Percentiles rank a stretch among this genome's conserved stretches.
phyloP scores from a whole-genome alignment of 2,329 filamentous ascomycete genomes.

The Nemania sp. region DNA sequence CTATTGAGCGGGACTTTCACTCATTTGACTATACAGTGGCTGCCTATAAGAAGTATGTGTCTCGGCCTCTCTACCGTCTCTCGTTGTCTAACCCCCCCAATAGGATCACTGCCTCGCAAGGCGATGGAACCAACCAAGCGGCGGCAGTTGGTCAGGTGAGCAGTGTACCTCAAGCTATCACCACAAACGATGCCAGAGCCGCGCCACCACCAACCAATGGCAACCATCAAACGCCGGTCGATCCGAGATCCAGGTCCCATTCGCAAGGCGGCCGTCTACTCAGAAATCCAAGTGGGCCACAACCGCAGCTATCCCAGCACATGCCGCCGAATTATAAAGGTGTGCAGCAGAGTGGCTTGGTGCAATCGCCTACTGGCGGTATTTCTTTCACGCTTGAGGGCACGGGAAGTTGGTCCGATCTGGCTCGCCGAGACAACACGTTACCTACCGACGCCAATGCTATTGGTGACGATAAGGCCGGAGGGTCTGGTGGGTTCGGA shows the following conservation, averaged over 20 bases:
- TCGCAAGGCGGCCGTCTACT: constrained; percentile 30
- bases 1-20: constrained; percentile 94
- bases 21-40: constrained; percentile 94
- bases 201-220: constrained; percentile 51
- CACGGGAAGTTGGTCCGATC: constrained; percentile 88
- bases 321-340: constrained; percentile 62
- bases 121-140: constrained; percentile 41
- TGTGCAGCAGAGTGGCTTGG: constrained; percentile 67
- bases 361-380: constrained; percentile 82
- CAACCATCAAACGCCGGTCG: constrained; percentile 36
- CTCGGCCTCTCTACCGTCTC: background rate
- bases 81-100: constrained; percentile 22
- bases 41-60: constrained; percentile 75
- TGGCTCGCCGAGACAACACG: constrained; percentile 85
- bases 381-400: constrained; percentile 93
- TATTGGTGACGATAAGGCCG: constrained; percentile 63
- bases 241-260: constrained; percentile 31
- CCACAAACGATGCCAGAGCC: constrained; percentile 63
- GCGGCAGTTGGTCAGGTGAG: constrained; percentile 41
- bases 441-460: constrained; percentile 74
- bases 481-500: constrained; percentile 75
- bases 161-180: constrained; percentile 60
- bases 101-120: constrained; percentile 54
- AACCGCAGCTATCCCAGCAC: constrained; percentile 42
- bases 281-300: constrained; percentile 26